These are phyloP conservation scores for Gorgonomyces haynaldii DNA, from an alignment of 192 early-diverging fungal genomes.

Conservation along the genomic window DNA sequence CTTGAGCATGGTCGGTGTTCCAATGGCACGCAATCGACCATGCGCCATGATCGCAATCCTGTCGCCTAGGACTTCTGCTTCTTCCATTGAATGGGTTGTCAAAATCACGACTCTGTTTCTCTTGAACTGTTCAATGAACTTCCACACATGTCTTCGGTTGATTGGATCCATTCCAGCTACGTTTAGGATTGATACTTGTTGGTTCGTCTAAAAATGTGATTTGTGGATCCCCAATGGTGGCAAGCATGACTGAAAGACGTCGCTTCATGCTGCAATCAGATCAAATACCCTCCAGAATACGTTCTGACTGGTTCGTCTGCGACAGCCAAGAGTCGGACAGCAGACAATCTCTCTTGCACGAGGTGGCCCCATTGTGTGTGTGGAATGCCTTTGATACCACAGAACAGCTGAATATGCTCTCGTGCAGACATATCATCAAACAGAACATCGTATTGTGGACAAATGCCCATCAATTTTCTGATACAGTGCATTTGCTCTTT, in stretches of 20 bases:
- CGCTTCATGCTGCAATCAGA: constrained; percentile 50
- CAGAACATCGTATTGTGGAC: constrained; percentile 65
- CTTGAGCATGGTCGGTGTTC: background rate
- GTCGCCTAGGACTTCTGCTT: constrained; percentile 38
- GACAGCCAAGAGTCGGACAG: constrained; percentile 57
- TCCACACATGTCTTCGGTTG: constrained; percentile 67
- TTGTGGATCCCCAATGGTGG: constrained; percentile 49
- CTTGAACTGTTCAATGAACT: constrained; percentile 69
- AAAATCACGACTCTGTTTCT: constrained; percentile 54
- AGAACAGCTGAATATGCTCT: constrained; percentile 64
- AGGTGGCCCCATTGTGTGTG: constrained; percentile 33
- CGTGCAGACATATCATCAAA: constrained; percentile 62
- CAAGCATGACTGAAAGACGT: constrained; percentile 45
- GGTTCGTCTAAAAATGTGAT: constrained; percentile 34
- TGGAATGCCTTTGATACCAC: constrained; percentile 63
- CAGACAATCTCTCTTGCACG: constrained; percentile 54
- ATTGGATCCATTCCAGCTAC: constrained; percentile 70
- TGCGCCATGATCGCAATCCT: constrained; percentile 53
- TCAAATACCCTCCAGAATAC: constrained; percentile 49
- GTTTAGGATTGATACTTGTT: background rate
- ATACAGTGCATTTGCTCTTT: constrained; percentile 49
- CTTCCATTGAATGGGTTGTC: constrained; percentile 40
- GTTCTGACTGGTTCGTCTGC: constrained; percentile 48
- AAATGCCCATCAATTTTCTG: constrained; percentile 63
- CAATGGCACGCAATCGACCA: constrained; percentile 38